Base-by-base conservation (phyloP, 2,329 filamentous ascomycete genomes). In the Onygenales sp. region DNA sequence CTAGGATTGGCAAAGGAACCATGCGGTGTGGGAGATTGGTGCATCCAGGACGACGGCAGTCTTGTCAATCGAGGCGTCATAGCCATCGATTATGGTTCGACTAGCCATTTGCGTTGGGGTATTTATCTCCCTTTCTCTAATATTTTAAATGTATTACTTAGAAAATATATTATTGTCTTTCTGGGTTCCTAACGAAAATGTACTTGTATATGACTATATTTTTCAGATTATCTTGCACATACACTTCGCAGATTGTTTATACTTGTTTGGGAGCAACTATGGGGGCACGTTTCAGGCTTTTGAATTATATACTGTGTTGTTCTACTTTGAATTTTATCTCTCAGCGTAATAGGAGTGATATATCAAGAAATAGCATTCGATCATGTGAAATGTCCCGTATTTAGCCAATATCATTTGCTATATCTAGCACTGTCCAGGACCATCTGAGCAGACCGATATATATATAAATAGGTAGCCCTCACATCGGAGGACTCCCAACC, bases 91-190 rank as follows among this genome's bases (percentile, higher is more conserved):
- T 7, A 42, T 49, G 47, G 7, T 17, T n/a, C 47, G 41, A 10
- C 17, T 27, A n/a, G 39, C 10, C 21, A 42, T 39, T 48, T 27
- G 10, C 10, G 33, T 38, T 48, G 14, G 21, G 14, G 33, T 38
- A 41, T 49, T 27, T 41, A 36, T 9, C 38, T 35, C 38, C 10
- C 32, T 13, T 48, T 36, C 17, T 49, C 21, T 49, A 11, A 27
- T 27, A 33, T 49, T 49, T 41, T 41, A 31, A 49, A 39, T 49
- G 47, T 49, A 49, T 49, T 49, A 49, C 27, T 10, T 48, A 48
- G 13, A 32, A 48, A 49, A 41, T 41, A 49, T 41, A 39, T 27
- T 32, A 41, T 14, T 14, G 11, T 49, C 35, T 10, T 27, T 41
- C 17, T 49, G 35, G 27, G 11, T 10, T 32, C 47, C n/a, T 41